Evolutionary conservation across 257 asterid species (phyloP).

Genomic region (Sherardia arvensis): DNA sequence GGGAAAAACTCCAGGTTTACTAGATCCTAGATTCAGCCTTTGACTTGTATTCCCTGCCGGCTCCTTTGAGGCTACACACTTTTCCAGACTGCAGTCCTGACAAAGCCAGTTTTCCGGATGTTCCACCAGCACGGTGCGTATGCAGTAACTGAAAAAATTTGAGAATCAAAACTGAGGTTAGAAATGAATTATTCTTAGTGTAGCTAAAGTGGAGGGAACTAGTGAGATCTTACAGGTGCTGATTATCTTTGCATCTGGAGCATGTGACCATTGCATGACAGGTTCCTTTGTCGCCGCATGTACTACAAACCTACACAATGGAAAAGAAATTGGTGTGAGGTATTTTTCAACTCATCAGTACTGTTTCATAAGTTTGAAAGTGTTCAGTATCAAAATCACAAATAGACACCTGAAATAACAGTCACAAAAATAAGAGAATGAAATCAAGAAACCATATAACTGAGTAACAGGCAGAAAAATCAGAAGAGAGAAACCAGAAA

Average conservation of each 20-base stretch:
- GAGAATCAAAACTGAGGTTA: background rate
- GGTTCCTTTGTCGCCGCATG: slow-evolving; percentile 52
- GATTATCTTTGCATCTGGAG: slow-evolving; percentile 32
- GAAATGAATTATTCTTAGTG: background rate
- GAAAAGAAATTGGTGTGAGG: background rate
- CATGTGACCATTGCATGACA: slow-evolving; percentile 35
- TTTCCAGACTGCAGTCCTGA: slow-evolving; percentile 30
- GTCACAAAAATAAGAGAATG: no score
- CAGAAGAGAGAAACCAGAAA: no score
- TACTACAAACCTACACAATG: slow-evolving; percentile 52
- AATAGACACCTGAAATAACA: no score
- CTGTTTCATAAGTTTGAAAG: background rate
- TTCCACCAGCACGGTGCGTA: no score
- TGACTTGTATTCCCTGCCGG: slow-evolving; percentile 6
- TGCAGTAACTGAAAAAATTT: no score
- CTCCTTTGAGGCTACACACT: slow-evolving; percentile 2
- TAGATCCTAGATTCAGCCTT: no score
- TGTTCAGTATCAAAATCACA: no score
- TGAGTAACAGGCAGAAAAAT: no score
- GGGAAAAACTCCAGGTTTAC: no score
- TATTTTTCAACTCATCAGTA: background rate
- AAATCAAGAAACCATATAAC: no score
- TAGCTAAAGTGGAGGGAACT: background rate
- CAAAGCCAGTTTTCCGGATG: slow-evolving; percentile 35
- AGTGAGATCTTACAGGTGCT: slow-evolving; percentile 45